These are phyloP conservation scores for Xylaria palmicola DNA, from an alignment of 495 filamentous ascomycete species.

Conservation along the genomic window DNA sequence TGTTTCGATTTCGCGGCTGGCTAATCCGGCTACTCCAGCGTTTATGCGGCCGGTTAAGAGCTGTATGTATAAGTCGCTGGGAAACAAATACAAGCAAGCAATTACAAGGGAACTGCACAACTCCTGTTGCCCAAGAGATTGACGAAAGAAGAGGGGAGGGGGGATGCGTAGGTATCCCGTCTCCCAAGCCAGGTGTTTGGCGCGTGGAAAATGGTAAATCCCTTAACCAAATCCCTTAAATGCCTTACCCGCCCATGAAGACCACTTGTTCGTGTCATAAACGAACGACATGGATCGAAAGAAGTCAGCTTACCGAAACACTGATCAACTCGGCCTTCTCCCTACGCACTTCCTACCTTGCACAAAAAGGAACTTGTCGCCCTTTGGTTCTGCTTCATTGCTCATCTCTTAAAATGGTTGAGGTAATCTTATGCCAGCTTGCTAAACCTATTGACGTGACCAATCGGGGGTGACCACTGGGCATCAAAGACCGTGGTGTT, in stretches of 20 bases:
- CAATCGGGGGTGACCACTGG: background rate
- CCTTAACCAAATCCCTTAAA: too few species aligned
- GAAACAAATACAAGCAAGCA: background rate
- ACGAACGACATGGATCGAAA: too few species aligned
- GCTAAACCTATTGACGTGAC: background rate
- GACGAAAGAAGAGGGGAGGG: background rate
- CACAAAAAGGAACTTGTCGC: background rate
- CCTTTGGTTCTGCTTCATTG: too few species aligned
- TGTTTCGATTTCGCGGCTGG: slow-evolving; percentile 10
- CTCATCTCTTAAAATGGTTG: too few species aligned
- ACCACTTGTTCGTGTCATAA: too few species aligned
- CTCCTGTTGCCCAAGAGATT: background rate
- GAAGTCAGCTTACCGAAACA: background rate
- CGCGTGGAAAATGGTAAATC: too few species aligned
- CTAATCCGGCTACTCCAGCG: background rate
- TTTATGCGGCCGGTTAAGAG: background rate
- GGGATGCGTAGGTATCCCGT: too few species aligned
- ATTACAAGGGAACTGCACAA: too few species aligned
- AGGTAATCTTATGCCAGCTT: slow-evolving; percentile 3
- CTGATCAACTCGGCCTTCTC: background rate
- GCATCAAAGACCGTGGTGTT: background rate
- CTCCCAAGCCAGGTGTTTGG: too few species aligned
- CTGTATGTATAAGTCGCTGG: background rate
- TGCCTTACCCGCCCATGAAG: too few species aligned
- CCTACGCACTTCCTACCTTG: background rate